These are phyloP conservation scores for Pythium aphanidermatum DNA, from an alignment of 352 stramenopile genomes.

Conservation along the genomic window DNA sequence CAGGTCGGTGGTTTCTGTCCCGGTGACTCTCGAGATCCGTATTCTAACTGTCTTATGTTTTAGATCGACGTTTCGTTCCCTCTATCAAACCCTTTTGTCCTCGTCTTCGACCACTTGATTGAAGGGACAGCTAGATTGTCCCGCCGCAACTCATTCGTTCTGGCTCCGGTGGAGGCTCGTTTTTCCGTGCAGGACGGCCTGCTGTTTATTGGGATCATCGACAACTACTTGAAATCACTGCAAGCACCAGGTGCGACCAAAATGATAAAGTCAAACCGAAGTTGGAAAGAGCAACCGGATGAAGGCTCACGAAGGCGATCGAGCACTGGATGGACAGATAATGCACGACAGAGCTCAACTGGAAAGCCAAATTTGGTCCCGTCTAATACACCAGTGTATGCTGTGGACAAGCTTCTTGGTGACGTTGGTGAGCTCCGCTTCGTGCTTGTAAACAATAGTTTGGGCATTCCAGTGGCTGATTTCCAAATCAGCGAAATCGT, in stretches of 20 bases:
- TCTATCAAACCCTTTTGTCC: constrained; percentile 71
- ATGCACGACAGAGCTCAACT: constrained; percentile 6
- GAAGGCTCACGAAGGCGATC: constrained; percentile 4
- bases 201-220: constrained; percentile 77
- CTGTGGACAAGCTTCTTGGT: constrained; percentile 74
- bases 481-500: constrained; percentile 85
- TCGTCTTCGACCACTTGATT: constrained; percentile 80
- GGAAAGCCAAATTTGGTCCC: constrained; percentile 11
- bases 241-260: background rate
- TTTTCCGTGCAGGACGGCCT: constrained; percentile 85
- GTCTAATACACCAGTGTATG: constrained; percentile 19
- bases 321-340: constrained; percentile 3
- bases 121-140: constrained; percentile 44
- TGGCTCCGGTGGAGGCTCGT: constrained; percentile 75
- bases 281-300: background rate
- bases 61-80: constrained; percentile 83
- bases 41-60: too few species aligned
- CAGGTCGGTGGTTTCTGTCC: constrained; percentile 32
- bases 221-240: constrained; percentile 70
- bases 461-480: constrained; percentile 82
- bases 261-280: constrained; percentile 5
- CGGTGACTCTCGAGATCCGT: too few species aligned
- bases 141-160: constrained; percentile 70
- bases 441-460: constrained; percentile 85
- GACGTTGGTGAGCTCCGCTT: constrained; percentile 81